phyloP scores from a whole-genome alignment of 768 basidiomycete genomes.

The Amylocystis lapponica region DNA sequence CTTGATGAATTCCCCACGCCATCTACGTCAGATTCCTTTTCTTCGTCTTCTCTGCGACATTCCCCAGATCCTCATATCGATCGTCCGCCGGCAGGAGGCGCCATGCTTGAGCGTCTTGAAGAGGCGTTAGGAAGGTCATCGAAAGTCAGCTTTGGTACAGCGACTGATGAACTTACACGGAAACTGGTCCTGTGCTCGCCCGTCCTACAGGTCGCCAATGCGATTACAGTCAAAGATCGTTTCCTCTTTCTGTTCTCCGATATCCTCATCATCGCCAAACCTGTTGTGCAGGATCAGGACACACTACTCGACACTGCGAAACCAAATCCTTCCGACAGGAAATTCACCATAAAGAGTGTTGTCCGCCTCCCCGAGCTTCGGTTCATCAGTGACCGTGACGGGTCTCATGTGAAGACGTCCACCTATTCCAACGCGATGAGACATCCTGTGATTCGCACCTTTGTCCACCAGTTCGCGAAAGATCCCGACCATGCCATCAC shows the following conservation, averaged over 20 bases:
- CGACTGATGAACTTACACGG: slow-evolving; percentile 81
- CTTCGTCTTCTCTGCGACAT: slow-evolving; percentile 60
- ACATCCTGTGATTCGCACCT: slow-evolving; percentile 62
- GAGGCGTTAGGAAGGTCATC: slow-evolving; percentile 62
- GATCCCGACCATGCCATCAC: slow-evolving; percentile 78
- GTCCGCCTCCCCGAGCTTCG: slow-evolving; percentile 69
- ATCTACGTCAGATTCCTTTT: slow-evolving; percentile 69
- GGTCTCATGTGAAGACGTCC: slow-evolving; percentile 42
- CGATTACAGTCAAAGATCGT: slow-evolving; percentile 91
- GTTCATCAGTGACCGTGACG: slow-evolving; percentile 65
- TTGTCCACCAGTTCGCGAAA: slow-evolving; percentile 73
- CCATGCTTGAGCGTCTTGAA: slow-evolving; percentile 64
- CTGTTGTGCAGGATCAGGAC: slow-evolving; percentile 67
- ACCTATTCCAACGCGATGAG: slow-evolving; percentile 34
- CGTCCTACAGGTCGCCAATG: slow-evolving; percentile 90
- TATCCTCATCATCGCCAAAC: slow-evolving; percentile 89
- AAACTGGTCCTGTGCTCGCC: slow-evolving; percentile 81
- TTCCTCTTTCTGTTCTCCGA: slow-evolving; percentile 98
- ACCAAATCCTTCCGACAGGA: slow-evolving; percentile 57
- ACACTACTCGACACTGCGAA: slow-evolving; percentile 51
- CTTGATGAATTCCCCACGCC: slow-evolving; percentile 64
- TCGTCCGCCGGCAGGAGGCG: slow-evolving; percentile 38
- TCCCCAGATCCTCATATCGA: slow-evolving; percentile 37
- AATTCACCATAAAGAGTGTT: slow-evolving; percentile 86
- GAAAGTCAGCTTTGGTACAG: slow-evolving; percentile 47